These are phyloP conservation scores for Mycosphaerella sp. DNA, from an alignment of 2,329 filamentous ascomycete genomes.

Conservation along the genomic window DNA sequence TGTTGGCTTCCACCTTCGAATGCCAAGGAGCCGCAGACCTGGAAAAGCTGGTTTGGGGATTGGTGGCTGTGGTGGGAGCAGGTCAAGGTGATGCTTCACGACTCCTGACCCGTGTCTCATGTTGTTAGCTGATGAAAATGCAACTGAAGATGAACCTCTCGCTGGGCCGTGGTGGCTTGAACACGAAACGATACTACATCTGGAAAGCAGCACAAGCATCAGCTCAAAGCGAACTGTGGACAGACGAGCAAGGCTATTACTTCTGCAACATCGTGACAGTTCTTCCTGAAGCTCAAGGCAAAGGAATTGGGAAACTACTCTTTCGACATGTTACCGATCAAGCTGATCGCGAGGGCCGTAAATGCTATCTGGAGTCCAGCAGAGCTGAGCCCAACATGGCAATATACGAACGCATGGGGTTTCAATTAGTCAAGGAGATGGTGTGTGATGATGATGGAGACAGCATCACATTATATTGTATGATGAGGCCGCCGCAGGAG, in stretches of 20 bases:
- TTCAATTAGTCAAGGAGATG: conserved; percentile 58
- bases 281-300: conserved; percentile 57
- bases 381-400: conserved; percentile 60
- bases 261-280: conserved; percentile 73
- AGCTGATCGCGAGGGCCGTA: conserved; percentile 58
- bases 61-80: conserved; percentile 64
- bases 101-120: neutral
- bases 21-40: conserved; percentile 46
- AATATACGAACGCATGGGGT: conserved; percentile 66
- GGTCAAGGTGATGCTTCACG: conserved; percentile 35
- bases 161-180: conserved; percentile 63
- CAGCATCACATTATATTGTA: conserved; percentile 41
- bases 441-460: conserved; percentile 58
- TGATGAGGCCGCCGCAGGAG: conserved; percentile 37
- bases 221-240: conserved; percentile 59
- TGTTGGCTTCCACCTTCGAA: conserved; percentile 61
- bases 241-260: conserved; percentile 61
- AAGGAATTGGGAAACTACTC: conserved; percentile 58
- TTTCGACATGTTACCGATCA: conserved; percentile 57
- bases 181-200: conserved; percentile 62
- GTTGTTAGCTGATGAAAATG: neutral
- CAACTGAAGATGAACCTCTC: conserved; percentile 52
- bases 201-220: conserved; percentile 62
- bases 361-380: conserved; percentile 66
- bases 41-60: conserved; percentile 51